Percentiles rank a stretch among this genome's conserved stretches.
These are phyloP conservation scores for Verticillium nonalfalfae DNA, from an alignment of 2,329 filamentous ascomycete species.

Conservation along the genomic window DNA sequence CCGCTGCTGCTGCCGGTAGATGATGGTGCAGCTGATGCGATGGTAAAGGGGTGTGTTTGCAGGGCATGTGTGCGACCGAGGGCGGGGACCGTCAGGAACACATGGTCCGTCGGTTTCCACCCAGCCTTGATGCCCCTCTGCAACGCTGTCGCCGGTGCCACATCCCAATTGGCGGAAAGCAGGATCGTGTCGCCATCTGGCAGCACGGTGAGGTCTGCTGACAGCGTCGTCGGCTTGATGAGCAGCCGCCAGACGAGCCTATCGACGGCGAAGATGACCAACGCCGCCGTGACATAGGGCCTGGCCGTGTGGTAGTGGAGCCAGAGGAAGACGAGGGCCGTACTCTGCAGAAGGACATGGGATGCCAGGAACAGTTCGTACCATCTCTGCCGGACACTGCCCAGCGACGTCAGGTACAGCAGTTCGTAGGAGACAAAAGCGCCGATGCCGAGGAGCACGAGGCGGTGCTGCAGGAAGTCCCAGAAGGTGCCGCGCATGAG, in stretches of 20 bases:
- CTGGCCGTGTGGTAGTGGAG: slow-evolving; percentile 49
- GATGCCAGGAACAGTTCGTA: slow-evolving; percentile 38
- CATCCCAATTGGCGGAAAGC: slow-evolving; percentile 31
- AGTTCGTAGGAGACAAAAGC: slow-evolving; percentile 52
- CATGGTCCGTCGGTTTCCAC: slow-evolving; percentile 57
- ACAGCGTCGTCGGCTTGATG: slow-evolving; percentile 40
- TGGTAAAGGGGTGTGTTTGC: slow-evolving; percentile 62
- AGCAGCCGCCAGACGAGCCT: slow-evolving; percentile 49
- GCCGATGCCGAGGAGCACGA: slow-evolving; percentile 46
- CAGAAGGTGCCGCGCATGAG: slow-evolving; percentile 30
- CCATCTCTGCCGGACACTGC: slow-evolving; percentile 31
- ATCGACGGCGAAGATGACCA: slow-evolving; percentile 52
- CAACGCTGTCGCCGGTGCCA: slow-evolving; percentile 3
- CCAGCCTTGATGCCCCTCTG: slow-evolving; percentile 34
- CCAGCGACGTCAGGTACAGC: slow-evolving; percentile 56
- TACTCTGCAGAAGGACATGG: slow-evolving; percentile 32
- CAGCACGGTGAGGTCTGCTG: slow-evolving; percentile 44
- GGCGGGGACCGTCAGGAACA: slow-evolving; percentile 54
- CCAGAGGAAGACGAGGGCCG: slow-evolving; percentile 46
- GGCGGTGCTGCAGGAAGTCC: slow-evolving; percentile 42
- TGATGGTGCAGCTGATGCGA: slow-evolving; percentile 50
- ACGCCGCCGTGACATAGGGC: slow-evolving; percentile 44
- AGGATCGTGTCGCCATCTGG: slow-evolving; percentile 51
- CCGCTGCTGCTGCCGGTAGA: background rate
- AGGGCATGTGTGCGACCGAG: slow-evolving; percentile 44